phyloP scores from a whole-genome alignment of 116 monocot genomes.

The Iris pallida region DNA sequence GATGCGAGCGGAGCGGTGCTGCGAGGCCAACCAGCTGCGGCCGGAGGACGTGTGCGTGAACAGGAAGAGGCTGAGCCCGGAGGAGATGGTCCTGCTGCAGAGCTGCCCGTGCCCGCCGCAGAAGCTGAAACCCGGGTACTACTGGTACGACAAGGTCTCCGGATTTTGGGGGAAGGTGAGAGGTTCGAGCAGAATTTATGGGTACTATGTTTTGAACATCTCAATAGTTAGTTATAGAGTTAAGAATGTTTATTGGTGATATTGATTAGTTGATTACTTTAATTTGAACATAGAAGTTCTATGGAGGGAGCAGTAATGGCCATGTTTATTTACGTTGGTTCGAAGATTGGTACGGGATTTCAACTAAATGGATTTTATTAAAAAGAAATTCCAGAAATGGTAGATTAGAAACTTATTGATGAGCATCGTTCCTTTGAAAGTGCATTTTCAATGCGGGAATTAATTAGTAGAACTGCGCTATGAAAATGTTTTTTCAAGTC shows the following conservation, averaged over 20 bases:
- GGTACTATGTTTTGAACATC: neutral
- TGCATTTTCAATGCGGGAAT: no score
- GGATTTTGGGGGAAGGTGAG: slow-evolving; percentile 96
- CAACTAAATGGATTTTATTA: no score
- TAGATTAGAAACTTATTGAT: no score
- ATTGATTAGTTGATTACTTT: no score
- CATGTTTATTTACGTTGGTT: no score
- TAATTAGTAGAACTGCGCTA: no score
- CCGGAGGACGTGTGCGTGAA: slow-evolving; percentile 71
- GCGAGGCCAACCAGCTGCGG: slow-evolving; percentile 71
- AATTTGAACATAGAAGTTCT: no score
- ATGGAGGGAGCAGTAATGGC: no score
- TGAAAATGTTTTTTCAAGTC: no score
- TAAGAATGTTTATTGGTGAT: neutral
- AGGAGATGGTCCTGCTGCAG: slow-evolving; percentile 66
- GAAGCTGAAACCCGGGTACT: slow-evolving; percentile 72
- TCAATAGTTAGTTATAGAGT: neutral
- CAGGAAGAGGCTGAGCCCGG: slow-evolving; percentile 40
- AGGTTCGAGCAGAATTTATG: neutral
- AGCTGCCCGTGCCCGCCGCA: slow-evolving; percentile 46
- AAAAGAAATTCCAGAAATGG: no score
- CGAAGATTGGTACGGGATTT: no score
- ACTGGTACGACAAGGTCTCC: slow-evolving; percentile 96
- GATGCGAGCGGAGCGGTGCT: slow-evolving; percentile 73
- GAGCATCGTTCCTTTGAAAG: no score